phyloP scores from a whole-genome alignment of 139 green algal genomes.

The Chlamydomonas applanata region DNA sequence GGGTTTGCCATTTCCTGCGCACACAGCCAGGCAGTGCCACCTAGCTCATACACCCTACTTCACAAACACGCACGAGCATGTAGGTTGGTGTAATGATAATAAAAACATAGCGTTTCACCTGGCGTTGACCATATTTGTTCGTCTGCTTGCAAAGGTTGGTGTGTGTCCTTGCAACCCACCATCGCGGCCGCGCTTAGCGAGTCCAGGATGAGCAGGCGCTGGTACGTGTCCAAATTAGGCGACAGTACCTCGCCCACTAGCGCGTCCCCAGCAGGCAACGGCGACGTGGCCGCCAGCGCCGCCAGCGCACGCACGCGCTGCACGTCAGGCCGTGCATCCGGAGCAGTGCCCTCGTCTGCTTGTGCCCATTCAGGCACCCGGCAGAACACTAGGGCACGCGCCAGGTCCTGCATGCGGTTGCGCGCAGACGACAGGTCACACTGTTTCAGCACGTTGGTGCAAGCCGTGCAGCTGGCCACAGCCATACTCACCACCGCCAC shows the following conservation, averaged over 20 bases:
- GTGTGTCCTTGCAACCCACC: no score
- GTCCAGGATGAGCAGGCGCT: constrained; percentile 66
- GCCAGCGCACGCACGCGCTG: constrained; percentile 43
- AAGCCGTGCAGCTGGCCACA: no score
- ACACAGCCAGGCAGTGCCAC: no score
- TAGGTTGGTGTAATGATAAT: no score
- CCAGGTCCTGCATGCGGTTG: constrained; percentile 64
- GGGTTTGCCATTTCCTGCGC: constrained; percentile 49
- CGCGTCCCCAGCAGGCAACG: constrained; percentile 34
- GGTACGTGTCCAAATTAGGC: constrained; percentile 63
- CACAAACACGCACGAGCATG: no score
- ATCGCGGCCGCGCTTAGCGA: constrained; percentile 38
- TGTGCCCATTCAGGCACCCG: constrained; percentile 63
- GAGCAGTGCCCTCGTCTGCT: constrained; percentile 21
- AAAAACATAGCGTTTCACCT: no score
- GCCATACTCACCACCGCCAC: no score
- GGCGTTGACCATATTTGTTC: no score
- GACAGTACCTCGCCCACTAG: constrained; percentile 69
- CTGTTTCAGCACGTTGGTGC: no score
- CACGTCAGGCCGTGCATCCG: not conserved
- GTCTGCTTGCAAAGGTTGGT: no score
- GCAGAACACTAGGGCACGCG: constrained; percentile 63
- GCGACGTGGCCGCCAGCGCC: constrained; percentile 21
- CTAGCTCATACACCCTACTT: no score
- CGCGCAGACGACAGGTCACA: no score